Evolutionary conservation across 2,329 filamentous ascomycete species (phyloP), one percentile per base, ranked within the genome.

Genomic region (Bretziella fagacearum): DNA sequence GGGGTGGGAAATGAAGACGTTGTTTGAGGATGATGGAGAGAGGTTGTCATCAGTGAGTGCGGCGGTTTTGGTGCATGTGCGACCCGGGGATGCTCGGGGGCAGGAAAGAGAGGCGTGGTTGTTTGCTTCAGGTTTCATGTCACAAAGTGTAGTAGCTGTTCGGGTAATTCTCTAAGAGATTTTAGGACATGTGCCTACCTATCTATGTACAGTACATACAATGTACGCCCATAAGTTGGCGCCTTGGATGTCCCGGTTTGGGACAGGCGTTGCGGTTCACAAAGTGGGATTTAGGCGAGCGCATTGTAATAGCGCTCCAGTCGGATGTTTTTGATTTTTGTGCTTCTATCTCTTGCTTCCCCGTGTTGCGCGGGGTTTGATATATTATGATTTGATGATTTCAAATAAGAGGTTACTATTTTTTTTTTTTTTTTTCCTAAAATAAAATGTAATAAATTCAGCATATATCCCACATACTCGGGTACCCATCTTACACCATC

Each of bases 11-110:
- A 65, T 61, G 17, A 60, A 57, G n/a, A 43, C 74, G 2, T 40
- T 79, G 0, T 77, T 78, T 49, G 64, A 73, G 37, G 75, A 79
- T 51, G 72, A 78, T 43, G 71, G 74, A 1, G 59, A 55, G 0
- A 60, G 60, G 13, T 59, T 78, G 22, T 61, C 72, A 8, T 65
- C 62, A 4, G 65, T 65, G 0, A 76, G 70, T 48, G 61, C 65
- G 0, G 70, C 70, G 0, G 65, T 76, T 0, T 49, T 79, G 36
- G 63, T 79, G 1, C 65, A 66, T 0, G 66, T 73, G 44, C 65
- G 74, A 32, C 70, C 71, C 0, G 54, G 55, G 11, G 53, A 60
- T 10, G 25, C 10, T 8, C 65, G 67, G 41, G 59, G 52, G 0
- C 64, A 65, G 0, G 61, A 64, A 53, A 64, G 67, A 15, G 64